Conservation (phyloP, 129 eudicot genomes). For the Glebionis coronaria region DNA sequence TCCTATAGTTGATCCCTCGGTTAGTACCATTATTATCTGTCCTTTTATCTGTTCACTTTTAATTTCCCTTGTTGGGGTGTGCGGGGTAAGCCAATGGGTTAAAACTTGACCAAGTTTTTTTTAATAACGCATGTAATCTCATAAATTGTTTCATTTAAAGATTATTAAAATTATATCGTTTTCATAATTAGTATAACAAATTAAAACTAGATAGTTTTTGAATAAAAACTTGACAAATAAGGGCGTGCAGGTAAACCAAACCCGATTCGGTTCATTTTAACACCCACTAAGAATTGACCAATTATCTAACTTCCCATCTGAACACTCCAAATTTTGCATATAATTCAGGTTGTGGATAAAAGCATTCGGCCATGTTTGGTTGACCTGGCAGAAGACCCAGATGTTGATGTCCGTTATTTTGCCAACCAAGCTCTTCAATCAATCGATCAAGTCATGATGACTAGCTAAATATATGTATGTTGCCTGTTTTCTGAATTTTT, state of each 20-base stretch:
- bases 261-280: neutral
- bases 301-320: neutral
- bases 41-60: neutral
- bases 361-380: slow-evolving; percentile 73
- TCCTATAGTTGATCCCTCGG: slow-evolving; percentile 85
- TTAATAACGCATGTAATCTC: neutral
- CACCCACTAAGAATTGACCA: neutral
- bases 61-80: no score
- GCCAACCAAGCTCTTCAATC: slow-evolving; percentile 96
- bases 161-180: neutral
- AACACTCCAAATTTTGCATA: neutral
- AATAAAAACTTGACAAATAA: no score
- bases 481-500: slow-evolving; percentile 11
- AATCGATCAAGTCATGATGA: slow-evolving; percentile 77
- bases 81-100: neutral
- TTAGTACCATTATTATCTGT: slow-evolving; percentile 32
- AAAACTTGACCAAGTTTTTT: neutral
- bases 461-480: slow-evolving; percentile 40
- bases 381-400: slow-evolving; percentile 93
- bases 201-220: neutral
- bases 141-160: neutral
- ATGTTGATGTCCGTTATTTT: slow-evolving; percentile 90
- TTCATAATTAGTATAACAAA: neutral
- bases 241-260: neutral
- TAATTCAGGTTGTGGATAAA: slow-evolving; percentile 74